Evolutionary conservation across 495 filamentous ascomycete species (phyloP).

Genomic region (Neurospora terricola): DNA sequence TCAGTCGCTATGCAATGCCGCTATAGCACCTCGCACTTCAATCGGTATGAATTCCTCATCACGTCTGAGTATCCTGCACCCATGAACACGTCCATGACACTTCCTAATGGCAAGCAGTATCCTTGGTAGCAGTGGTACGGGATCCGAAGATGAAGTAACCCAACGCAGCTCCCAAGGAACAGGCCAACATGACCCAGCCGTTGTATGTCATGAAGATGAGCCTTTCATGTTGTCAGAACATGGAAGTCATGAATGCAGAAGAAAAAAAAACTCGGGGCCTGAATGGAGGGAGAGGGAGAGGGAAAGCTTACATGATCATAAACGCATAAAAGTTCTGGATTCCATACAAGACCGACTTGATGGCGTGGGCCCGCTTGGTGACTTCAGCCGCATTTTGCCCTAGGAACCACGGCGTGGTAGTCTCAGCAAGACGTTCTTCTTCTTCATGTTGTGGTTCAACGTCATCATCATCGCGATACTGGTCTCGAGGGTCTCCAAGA

Average conservation of each 20-base stretch:
- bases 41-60: too few species aligned
- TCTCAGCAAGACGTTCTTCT: conserved; percentile 46
- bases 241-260: neutral
- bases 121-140: conserved; percentile 59
- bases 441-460: conserved; percentile 21
- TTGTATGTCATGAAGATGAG: conserved; percentile 99
- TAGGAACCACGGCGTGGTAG: conserved; percentile 29
- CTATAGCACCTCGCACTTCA: neutral
- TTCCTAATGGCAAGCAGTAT: conserved; percentile 76
- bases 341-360: conserved; percentile 78
- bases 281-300: too few species aligned
- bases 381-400: conserved; percentile 44
- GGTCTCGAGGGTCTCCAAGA: neutral
- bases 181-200: conserved; percentile 89
- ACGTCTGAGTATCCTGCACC: neutral
- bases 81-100: neutral
- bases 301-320: conserved; percentile 82
- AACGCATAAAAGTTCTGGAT: conserved; percentile 97
- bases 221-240: conserved; percentile 39
- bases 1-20: neutral
- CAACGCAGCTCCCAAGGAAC: conserved; percentile 78
- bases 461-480: neutral
- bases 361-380: conserved; percentile 54
- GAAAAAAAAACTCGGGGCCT: too few species aligned
- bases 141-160: conserved; percentile 78